phyloP scores from a whole-genome alignment of 2,329 filamentous ascomycete genomes.

The Xylariales sp. region DNA sequence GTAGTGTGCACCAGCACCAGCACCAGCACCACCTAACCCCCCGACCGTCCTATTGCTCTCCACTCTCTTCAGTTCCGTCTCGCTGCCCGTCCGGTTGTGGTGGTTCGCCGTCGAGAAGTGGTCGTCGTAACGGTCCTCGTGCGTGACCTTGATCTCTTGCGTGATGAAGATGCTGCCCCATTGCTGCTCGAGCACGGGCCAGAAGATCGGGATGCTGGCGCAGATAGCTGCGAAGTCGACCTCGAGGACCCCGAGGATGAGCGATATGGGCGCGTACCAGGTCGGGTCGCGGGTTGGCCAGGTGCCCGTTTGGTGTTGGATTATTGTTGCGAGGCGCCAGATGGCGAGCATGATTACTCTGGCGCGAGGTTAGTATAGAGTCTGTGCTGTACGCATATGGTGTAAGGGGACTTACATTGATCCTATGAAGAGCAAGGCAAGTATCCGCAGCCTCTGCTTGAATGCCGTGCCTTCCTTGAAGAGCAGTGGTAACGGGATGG shows the following conservation, averaged over 20 bases:
- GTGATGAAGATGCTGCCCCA: constrained; percentile 25
- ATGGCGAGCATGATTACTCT: constrained; percentile 25
- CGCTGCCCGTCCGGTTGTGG: constrained; percentile 17
- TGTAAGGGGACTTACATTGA: constrained; percentile 8
- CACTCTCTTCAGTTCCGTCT: constrained; percentile 13
- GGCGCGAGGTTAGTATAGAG: too few relatives aligned
- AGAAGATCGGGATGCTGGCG: constrained; percentile 25
- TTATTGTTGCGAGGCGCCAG: constrained; percentile 26
- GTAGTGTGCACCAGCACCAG: neutral
- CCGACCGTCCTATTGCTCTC: neutral
- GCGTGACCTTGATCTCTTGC: constrained; percentile 21
- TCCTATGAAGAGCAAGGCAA: constrained; percentile 8
- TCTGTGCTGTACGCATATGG: too few relatives aligned
- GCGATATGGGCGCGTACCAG: constrained; percentile 27
- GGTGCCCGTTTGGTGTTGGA: constrained; percentile 25
- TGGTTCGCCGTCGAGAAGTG: constrained; percentile 12
- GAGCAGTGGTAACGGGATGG: constrained; percentile 6
- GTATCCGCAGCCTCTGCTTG: constrained; percentile 4
- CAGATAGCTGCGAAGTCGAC: constrained; percentile 22
- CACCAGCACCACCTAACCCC: too few relatives aligned
- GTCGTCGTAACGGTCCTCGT: constrained; percentile 21
- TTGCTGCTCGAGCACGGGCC: constrained; percentile 20
- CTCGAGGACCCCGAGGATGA: constrained; percentile 21
- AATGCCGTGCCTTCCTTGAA: constrained; percentile 1
- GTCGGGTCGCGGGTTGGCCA: constrained; percentile 28